Base-by-base conservation (phyloP, 169 alveolate genomes). In the Eimeria acervulina region DNA sequence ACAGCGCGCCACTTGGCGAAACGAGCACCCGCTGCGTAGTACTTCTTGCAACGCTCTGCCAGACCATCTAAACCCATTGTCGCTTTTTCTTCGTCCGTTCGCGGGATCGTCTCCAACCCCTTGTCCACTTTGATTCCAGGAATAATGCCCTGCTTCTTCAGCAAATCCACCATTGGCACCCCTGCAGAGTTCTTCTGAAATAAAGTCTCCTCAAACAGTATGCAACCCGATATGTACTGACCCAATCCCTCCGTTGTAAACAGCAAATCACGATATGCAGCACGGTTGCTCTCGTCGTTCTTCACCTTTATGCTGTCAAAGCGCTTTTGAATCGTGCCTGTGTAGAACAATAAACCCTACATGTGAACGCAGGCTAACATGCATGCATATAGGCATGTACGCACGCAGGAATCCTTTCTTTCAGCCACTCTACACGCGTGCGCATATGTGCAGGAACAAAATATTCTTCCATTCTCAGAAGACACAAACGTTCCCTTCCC, bases 1-100 rank as follows among this genome's bases (percentile, higher is more conserved):
- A 99, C 99, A 38, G 99, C 99, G 96, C 99, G 98, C 99, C 99
- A 99, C 98, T 99, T 99, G 95, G 99, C 99, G 96, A 99, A 99
- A 84, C 99, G 98, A 68, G 99, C 99, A 59, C 99, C 99, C 88
- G 99, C 98, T 66, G 97, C 98, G 97, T 99, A 99, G 98, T 98
- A 99, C 97, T 98, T 98, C 90, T 97, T 96, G 99, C 99, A 99
- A 97, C 99, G 97, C 80, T 98, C 99, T 52, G 99, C 99, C 40
- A 99, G 98, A 28, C 99, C 99, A 96, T 99, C 99, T 87, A 99
- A 98, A 63, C 99, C 99, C 94, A 95, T 94, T 5, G 97, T 96
- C 38, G 98, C 95, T 59, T 96, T 97, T 95, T 98, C 99, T 51
- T 97, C 99, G 59, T 99, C 98, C 47, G 99, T 98, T 72, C 99